Evolutionary conservation across 73 alveolate genomes (phyloP).

Genomic region (Tetrahymena borealis): DNA sequence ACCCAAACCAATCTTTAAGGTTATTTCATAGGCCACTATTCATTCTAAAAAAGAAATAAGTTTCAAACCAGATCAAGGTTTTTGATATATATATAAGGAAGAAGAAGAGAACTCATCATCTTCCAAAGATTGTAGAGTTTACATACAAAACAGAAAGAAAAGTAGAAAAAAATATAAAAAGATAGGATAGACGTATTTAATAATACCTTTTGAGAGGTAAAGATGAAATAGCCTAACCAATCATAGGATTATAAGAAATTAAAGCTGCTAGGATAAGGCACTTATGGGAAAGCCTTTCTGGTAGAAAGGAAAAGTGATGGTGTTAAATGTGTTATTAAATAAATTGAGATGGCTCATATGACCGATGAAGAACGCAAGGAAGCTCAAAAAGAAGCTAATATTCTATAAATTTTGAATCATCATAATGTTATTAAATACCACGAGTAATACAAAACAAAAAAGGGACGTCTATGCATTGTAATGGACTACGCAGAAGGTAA

Average conservation of each 20-base stretch:
- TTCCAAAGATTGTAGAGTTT: not conserved
- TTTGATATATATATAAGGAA: no score
- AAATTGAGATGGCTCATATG: constrained; percentile 76
- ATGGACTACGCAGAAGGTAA: constrained; percentile 89
- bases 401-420: constrained; percentile 80
- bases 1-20: no score
- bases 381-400: constrained; percentile 85
- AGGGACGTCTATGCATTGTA: constrained; percentile 66
- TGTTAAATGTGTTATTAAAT: constrained; percentile 72
- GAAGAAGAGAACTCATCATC: not conserved
- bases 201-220: not conserved
- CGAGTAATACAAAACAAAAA: constrained; percentile 71
- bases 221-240: not conserved
- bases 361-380: constrained; percentile 75
- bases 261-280: constrained; percentile 83
- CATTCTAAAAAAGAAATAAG: no score
- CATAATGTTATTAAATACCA: constrained; percentile 72
- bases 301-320: constrained; percentile 72
- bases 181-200: not conserved
- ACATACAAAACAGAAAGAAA: not conserved
- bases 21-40: no score
- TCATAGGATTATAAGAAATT: constrained; percentile 60
- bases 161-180: not conserved
- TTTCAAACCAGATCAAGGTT: no score
- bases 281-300: constrained; percentile 90